Evolutionary conservation across 1,284 basidiomycete genomes (phyloP).

Genomic region (Pseudozyma flocculosa): DNA sequence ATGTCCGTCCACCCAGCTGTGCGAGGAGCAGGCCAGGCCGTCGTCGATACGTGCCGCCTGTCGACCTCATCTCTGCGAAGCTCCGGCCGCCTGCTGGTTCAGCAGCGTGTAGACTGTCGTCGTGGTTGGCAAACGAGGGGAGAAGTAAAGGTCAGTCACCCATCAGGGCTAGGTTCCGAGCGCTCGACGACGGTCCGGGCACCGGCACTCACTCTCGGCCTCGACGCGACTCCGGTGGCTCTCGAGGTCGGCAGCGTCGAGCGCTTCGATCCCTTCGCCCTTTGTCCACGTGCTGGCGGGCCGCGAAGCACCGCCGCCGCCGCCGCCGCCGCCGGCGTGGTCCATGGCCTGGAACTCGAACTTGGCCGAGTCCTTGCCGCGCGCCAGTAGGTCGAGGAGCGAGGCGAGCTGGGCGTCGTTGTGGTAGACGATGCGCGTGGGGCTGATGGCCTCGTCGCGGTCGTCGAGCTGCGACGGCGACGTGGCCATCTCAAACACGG

Average conservation of each 20-base stretch:
- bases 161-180: too few relatives aligned
- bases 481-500: conserved; percentile 23
- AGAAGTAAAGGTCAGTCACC: too few relatives aligned
- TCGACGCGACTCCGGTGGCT: conserved; percentile 26
- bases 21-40: too few relatives aligned
- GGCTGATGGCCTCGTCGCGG: conserved; percentile 1
- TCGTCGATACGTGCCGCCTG: too few relatives aligned
- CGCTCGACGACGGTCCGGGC: too few relatives aligned
- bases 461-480: conserved; percentile 1
- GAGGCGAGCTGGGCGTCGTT: conserved; percentile 45
- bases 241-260: conserved; percentile 24
- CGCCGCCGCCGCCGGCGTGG: neutral
- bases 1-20: too few relatives aligned
- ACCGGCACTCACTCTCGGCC: conserved; percentile 31
- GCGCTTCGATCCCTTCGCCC: neutral
- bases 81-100: conserved; percentile 8
- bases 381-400: conserved; percentile 36
- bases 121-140: neutral
- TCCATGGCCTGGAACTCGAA: conserved; percentile 32
- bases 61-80: too few relatives aligned
- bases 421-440: conserved; percentile 48
- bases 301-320: neutral
- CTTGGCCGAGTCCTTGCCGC: conserved; percentile 44
- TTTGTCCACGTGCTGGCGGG: conserved; percentile 5
- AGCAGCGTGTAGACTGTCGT: conserved; percentile 35